These are phyloP conservation scores for Nigrospora oryzae DNA, from an alignment of 2,329 filamentous ascomycete species.

Conservation along the genomic window DNA sequence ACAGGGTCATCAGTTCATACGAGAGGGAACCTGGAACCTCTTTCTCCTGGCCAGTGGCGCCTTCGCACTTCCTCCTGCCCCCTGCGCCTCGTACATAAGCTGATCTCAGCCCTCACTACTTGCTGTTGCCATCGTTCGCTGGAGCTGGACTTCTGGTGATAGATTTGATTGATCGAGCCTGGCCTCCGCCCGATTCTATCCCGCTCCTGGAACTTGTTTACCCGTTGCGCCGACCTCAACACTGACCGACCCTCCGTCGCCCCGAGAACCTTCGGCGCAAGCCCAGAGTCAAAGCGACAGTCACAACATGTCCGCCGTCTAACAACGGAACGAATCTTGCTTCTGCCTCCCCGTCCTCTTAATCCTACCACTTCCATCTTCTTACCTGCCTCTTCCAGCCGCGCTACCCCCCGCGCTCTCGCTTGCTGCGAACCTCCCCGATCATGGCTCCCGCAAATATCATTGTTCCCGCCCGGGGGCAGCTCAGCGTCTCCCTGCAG, in stretches of 20 bases:
- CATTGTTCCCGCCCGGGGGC: conserved; percentile 33
- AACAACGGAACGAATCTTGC: background rate
- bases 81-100: conserved; percentile 2
- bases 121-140: background rate
- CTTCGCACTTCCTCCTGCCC: background rate
- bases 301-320: too few relatives aligned
- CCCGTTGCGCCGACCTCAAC: too few relatives aligned
- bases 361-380: background rate
- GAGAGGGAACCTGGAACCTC: too few relatives aligned
- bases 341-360: background rate
- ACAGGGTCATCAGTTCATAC: too few relatives aligned
- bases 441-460: conserved; percentile 44
- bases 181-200: too few relatives aligned
- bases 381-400: background rate
- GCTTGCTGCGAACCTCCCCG: background rate
- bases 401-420: too few relatives aligned
- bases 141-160: conserved; percentile 6
- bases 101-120: background rate
- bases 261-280: too few relatives aligned
- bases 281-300: too few relatives aligned
- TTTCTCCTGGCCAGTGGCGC: too few relatives aligned
- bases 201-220: too few relatives aligned
- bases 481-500: conserved; percentile 18
- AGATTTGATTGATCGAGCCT: background rate
- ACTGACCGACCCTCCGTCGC: too few relatives aligned